Percentiles rank a stretch among this genome's conserved stretches.
phyloP scores from a whole-genome alignment of 2,329 filamentous ascomycete species.

The Apiospora sp. region DNA sequence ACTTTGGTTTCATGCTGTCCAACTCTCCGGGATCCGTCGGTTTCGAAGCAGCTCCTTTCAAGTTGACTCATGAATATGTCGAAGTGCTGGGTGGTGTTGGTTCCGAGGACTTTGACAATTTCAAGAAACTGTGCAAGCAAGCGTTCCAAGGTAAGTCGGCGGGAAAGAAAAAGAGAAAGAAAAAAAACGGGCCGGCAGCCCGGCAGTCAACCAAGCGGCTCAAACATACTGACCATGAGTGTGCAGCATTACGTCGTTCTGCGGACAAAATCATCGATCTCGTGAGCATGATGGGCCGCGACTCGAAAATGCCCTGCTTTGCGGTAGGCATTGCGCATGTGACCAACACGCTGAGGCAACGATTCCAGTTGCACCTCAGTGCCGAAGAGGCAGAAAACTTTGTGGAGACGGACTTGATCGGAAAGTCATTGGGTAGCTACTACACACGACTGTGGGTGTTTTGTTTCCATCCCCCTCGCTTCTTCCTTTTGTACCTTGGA shows the following conservation, averaged over 20 bases:
- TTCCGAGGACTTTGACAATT: slow-evolving; percentile 75
- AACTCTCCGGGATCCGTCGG: slow-evolving; percentile 86
- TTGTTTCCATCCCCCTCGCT: slow-evolving; percentile 23
- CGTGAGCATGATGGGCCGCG: slow-evolving; percentile 83
- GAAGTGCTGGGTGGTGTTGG: slow-evolving; percentile 80
- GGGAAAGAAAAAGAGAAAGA: too few species aligned
- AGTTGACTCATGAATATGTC: slow-evolving; percentile 85
- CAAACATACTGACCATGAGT: slow-evolving; percentile 23
- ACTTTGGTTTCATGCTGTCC: slow-evolving; percentile 90
- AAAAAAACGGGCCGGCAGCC: too few species aligned
- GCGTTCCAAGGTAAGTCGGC: slow-evolving; percentile 75
- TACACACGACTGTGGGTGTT: slow-evolving; percentile 79
- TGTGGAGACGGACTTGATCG: slow-evolving; percentile 81
- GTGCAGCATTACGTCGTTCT: slow-evolving; percentile 73
- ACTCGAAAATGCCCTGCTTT: slow-evolving; percentile 87
- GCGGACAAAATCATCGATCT: slow-evolving; percentile 84
- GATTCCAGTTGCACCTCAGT: slow-evolving; percentile 84
- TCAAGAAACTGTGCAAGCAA: slow-evolving; percentile 81
- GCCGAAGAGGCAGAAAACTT: slow-evolving; percentile 83
- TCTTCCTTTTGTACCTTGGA: neutral
- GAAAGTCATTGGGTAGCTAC: slow-evolving; percentile 85
- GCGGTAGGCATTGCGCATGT: slow-evolving; percentile 76
- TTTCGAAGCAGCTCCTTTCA: slow-evolving; percentile 88
- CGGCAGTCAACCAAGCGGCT: too few species aligned
- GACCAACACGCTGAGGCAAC: slow-evolving; percentile 72